Conservation (phyloP, 768 basidiomycete genomes). For the Dioszegia crocea region DNA sequence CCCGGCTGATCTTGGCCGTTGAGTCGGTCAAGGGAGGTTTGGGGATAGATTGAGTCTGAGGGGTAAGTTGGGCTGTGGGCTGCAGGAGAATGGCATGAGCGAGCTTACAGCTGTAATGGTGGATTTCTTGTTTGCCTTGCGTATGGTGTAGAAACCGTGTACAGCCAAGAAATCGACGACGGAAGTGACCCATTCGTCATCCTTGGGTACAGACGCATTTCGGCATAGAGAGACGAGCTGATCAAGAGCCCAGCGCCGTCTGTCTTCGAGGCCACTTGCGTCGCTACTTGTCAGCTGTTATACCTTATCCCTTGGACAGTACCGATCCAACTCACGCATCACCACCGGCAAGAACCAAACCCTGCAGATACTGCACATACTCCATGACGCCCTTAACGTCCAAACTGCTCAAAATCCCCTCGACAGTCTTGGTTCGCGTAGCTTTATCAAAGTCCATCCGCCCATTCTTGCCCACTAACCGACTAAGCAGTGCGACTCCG, state of each 20-base stretch:
- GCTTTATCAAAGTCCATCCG: conserved; percentile 84
- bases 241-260: conserved; percentile 77
- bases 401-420: conserved; percentile 72
- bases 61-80: neutral
- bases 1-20: conserved; percentile 63
- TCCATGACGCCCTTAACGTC: conserved; percentile 67
- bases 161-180: conserved; percentile 77
- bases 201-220: conserved; percentile 70
- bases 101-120: conserved; percentile 59
- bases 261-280: conserved; percentile 45
- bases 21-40: conserved; percentile 69
- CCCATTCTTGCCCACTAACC: conserved; percentile 76
- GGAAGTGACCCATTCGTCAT: conserved; percentile 68
- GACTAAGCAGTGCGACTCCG: conserved; percentile 78
- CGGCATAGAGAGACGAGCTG: conserved; percentile 74
- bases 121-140: conserved; percentile 69
- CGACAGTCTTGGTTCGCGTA: conserved; percentile 88
- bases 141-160: conserved; percentile 72
- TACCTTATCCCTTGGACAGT: neutral
- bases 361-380: conserved; percentile 70
- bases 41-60: conserved; percentile 62
- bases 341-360: conserved; percentile 57
- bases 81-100: neutral
- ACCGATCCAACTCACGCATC: conserved; percentile 50
- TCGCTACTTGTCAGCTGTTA: conserved; percentile 26